A percentile compares a stretch with the other conserved stretches of the same genome.
Conservation (phyloP, 495 filamentous ascomycete species). For the Aspergillus haitiensis region DNA sequence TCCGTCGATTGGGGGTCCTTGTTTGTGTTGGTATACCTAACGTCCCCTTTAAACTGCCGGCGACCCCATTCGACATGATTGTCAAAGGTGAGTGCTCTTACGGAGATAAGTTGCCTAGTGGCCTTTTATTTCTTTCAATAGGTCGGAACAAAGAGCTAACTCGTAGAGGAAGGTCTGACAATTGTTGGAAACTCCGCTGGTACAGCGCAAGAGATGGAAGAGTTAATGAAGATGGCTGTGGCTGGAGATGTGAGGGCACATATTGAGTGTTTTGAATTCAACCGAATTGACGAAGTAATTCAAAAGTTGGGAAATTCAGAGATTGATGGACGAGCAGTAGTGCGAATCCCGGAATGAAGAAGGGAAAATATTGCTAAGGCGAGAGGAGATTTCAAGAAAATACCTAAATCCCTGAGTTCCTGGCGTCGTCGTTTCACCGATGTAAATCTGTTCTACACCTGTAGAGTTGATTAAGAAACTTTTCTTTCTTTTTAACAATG, state of each 20-base stretch:
- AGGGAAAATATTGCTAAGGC: neutral
- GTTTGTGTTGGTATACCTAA: slow-evolving; percentile 49
- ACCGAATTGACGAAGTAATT: slow-evolving; percentile 44
- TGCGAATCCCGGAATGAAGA: slow-evolving; percentile 39
- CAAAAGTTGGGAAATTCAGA: slow-evolving; percentile 40
- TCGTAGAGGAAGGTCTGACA: slow-evolving; percentile 33
- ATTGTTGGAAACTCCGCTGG: slow-evolving; percentile 47
- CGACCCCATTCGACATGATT: slow-evolving; percentile 48
- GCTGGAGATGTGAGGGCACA: slow-evolving; percentile 40
- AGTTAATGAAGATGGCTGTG: slow-evolving; percentile 42
- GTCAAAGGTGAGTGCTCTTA: slow-evolving; percentile 31
- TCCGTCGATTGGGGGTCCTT: slow-evolving; percentile 42
- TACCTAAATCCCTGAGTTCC: too few relatives aligned
- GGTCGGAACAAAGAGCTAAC: neutral
- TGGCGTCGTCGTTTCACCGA: too few relatives aligned
- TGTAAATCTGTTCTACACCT: too few relatives aligned
- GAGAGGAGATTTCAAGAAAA: neutral
- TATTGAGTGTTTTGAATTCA: slow-evolving; percentile 42
- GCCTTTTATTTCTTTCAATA: neutral
- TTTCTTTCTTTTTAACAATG: too few relatives aligned
- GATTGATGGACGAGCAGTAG: slow-evolving; percentile 44
- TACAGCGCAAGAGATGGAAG: slow-evolving; percentile 42
- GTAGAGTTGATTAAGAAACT: too few relatives aligned
- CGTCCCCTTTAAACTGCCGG: slow-evolving; percentile 37
- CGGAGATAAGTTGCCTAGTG: neutral